phyloP scores from a whole-genome alignment of 805 yeast species.

The Myxozyma monticola region DNA sequence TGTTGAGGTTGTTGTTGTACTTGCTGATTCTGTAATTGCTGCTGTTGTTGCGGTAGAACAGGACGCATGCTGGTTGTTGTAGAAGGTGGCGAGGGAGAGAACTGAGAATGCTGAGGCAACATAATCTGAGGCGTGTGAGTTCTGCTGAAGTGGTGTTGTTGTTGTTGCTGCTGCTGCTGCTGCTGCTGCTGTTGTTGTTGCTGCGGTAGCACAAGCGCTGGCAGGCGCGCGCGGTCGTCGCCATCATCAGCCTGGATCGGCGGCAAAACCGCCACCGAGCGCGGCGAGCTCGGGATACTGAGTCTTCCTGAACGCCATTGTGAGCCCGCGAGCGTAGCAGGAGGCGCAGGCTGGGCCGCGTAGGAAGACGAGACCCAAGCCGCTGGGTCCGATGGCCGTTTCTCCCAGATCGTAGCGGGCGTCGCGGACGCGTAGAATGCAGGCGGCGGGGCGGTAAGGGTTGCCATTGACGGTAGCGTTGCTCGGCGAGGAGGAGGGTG shows the following conservation, averaged over 20 bases:
- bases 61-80: too few relatives aligned
- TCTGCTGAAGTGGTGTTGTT: too few relatives aligned
- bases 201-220: not conserved
- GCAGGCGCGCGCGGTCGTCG: constrained; percentile 1
- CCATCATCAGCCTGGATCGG: not conserved
- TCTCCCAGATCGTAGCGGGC: constrained; percentile 1
- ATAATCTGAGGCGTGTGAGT: too few relatives aligned
- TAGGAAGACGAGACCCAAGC: not conserved
- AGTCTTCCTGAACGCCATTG: not conserved
- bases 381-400: constrained; percentile 9
- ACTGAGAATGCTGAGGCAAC: too few relatives aligned
- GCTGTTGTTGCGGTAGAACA: too few relatives aligned
- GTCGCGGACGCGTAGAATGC: constrained; percentile 4
- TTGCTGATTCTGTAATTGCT: too few relatives aligned
- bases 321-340: too few relatives aligned
- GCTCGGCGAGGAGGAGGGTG: constrained; percentile 6
- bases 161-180: not conserved
- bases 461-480: constrained; percentile 2
- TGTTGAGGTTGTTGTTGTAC: constrained; percentile 2
- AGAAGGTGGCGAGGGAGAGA: too few relatives aligned
- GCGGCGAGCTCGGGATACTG: too few relatives aligned
- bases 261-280: not conserved
- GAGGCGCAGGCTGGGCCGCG: not conserved
- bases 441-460: constrained; percentile 1
- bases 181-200: not conserved